Conservation (phyloP, 768 basidiomycete species). For the Russula emetica region DNA sequence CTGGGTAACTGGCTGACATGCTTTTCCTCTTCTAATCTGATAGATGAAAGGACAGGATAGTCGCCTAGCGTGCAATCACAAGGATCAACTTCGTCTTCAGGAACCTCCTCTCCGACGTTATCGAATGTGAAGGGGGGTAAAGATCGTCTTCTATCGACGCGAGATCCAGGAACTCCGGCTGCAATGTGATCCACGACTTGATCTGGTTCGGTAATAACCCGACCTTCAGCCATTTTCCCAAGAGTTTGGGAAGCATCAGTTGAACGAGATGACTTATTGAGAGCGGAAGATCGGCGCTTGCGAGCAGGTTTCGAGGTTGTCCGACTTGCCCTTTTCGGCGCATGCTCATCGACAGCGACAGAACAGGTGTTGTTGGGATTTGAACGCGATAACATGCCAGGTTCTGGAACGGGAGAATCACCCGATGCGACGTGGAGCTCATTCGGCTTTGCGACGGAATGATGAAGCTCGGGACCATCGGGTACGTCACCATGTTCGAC, state of each 20-base stretch:
- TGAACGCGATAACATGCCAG: neutral
- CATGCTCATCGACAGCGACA: neutral
- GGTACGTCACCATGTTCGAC: neutral
- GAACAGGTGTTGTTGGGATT: neutral
- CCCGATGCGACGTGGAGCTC: neutral
- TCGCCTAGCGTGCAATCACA: neutral
- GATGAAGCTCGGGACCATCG: neutral
- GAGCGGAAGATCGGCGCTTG: neutral
- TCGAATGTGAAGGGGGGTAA: conserved; percentile 2
- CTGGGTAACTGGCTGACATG: conserved; percentile 22
- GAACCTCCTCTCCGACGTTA: neutral
- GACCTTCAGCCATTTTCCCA: neutral
- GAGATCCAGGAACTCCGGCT: neutral
- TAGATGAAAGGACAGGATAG: neutral
- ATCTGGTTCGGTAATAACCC: conserved; percentile 4
- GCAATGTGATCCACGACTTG: neutral
- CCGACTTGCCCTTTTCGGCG: neutral
- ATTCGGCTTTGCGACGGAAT: neutral
- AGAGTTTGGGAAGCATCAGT: neutral
- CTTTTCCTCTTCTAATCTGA: neutral
- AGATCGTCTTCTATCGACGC: neutral
- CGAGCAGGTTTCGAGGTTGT: neutral
- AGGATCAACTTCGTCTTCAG: conserved; percentile 2
- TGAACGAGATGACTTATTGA: neutral
- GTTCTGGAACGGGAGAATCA: neutral